phyloP scores from a whole-genome alignment of 1,284 basidiomycete genomes.

The Cystobasidiaceae sp. region DNA sequence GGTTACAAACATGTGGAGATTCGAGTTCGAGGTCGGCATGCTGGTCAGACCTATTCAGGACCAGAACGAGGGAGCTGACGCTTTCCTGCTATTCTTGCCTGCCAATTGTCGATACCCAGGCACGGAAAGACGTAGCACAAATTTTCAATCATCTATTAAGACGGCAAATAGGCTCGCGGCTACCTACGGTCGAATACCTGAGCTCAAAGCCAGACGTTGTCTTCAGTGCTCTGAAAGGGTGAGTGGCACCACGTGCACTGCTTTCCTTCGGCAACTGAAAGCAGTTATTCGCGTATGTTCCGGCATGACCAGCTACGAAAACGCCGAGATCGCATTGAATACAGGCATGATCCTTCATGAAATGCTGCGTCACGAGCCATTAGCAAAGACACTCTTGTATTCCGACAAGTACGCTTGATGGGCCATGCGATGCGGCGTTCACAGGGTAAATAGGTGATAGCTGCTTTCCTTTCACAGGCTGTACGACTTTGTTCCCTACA shows the following conservation, averaged over 20 bases:
- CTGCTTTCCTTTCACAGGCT: conserved; percentile 57
- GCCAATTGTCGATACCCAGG: too few relatives aligned
- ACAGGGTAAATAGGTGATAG: background rate
- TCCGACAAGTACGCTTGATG: conserved; percentile 72
- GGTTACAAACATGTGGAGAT: conserved; percentile 70
- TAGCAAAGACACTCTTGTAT: conserved; percentile 84
- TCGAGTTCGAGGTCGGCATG: conserved; percentile 91
- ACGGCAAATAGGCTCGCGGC: conserved; percentile 84
- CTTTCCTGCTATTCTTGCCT: too few relatives aligned
- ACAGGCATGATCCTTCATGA: conserved; percentile 97
- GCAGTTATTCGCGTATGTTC: too few relatives aligned
- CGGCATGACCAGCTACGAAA: conserved; percentile 72
- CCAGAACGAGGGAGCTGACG: background rate
- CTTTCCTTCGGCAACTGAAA: too few relatives aligned
- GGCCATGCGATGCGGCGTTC: background rate
- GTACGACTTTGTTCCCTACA: conserved; percentile 93
- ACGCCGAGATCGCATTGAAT: conserved; percentile 91
- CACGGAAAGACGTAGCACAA: conserved; percentile 85
- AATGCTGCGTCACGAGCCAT: conserved; percentile 88
- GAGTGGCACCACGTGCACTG: too few relatives aligned
- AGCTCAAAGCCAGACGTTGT: conserved; percentile 77
- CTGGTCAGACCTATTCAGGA: too few relatives aligned
- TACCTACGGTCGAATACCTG: conserved; percentile 93
- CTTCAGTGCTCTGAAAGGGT: conserved; percentile 76
- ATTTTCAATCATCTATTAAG: conserved; percentile 95